These are phyloP conservation scores for Mycena polygramma DNA, from an alignment of 768 basidiomycete species.

Conservation along the genomic window DNA sequence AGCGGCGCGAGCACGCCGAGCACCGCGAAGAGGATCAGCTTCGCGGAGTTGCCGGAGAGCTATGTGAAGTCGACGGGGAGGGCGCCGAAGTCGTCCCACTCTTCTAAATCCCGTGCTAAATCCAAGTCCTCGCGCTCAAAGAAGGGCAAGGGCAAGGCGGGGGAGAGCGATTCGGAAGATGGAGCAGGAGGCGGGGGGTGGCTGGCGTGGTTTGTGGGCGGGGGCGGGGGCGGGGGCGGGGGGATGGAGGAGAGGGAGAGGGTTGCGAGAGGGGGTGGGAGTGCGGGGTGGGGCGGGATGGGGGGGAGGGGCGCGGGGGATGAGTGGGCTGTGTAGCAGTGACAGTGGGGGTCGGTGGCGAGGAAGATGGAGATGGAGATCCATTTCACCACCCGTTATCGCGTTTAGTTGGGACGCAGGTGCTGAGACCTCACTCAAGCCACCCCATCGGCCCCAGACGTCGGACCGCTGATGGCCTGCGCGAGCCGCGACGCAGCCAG, in stretches of 20 bases:
- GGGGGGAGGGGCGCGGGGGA: neutral
- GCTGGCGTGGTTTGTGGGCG: constrained; percentile 36
- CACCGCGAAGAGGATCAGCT: constrained; percentile 79
- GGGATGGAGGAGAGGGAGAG: constrained; percentile 32
- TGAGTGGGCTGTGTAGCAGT: too few relatives aligned
- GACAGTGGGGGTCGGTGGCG: neutral
- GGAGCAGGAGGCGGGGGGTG: constrained; percentile 32
- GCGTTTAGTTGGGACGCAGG: too few relatives aligned
- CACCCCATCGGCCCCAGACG: too few relatives aligned
- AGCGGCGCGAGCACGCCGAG: constrained; percentile 48
- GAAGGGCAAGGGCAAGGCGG: constrained; percentile 45
- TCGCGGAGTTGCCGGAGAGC: constrained; percentile 80
- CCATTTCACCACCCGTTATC: too few relatives aligned
- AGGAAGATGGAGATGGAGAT: too few relatives aligned
- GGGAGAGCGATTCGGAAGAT: constrained; percentile 4
- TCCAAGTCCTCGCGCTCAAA: constrained; percentile 42
- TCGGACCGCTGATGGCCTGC: too few relatives aligned
- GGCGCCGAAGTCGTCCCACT: neutral
- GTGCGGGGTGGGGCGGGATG: constrained; percentile 29
- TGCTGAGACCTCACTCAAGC: too few relatives aligned
- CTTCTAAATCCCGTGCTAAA: constrained; percentile 40
- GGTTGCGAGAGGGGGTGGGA: too few relatives aligned
- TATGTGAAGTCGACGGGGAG: constrained; percentile 53
- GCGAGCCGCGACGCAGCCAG: too few relatives aligned
- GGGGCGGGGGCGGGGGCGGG: constrained; percentile 39